These are phyloP conservation scores for Dendrocalamus latiflorus DNA, from an alignment of 202 grass and related monocot species.

Conservation along the genomic window DNA sequence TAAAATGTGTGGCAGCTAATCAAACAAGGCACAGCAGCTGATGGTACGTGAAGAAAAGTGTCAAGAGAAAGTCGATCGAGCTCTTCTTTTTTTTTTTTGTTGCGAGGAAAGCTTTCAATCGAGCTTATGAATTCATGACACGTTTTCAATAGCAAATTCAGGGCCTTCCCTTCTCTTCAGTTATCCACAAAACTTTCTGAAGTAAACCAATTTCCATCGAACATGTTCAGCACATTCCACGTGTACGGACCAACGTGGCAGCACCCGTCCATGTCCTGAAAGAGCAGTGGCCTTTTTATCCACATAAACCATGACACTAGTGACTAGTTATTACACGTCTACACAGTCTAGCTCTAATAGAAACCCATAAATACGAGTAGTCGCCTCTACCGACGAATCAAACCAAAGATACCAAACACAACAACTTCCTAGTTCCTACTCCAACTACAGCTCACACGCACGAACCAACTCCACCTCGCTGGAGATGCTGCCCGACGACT, in stretches of 20 bases:
- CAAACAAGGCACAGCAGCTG: background rate
- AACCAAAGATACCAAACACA: background rate
- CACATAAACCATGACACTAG: too few species aligned
- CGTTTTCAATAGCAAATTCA: background rate
- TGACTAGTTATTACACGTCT: too few species aligned
- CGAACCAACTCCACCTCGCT: background rate
- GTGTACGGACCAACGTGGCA: background rate
- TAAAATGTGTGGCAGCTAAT: background rate
- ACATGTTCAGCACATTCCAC: background rate
- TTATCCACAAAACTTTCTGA: background rate
- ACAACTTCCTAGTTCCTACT: background rate
- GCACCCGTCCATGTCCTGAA: background rate
- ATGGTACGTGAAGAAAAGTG: background rate
- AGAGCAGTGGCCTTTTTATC: background rate
- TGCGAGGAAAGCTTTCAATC: too few species aligned
- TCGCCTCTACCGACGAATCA: background rate
- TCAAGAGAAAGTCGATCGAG: background rate
- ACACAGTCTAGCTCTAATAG: background rate
- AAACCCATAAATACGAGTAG: background rate
- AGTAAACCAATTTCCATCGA: background rate
- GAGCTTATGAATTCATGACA: background rate
- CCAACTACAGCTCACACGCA: background rate
- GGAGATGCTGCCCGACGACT: conserved; percentile 8
- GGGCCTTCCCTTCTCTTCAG: background rate
- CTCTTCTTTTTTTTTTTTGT: too few species aligned